Percentiles rank a stretch among this genome's conserved stretches.
These are phyloP conservation scores for Aspergillus candidus DNA, from an alignment of 2,329 filamentous ascomycete species.

Conservation along the genomic window DNA sequence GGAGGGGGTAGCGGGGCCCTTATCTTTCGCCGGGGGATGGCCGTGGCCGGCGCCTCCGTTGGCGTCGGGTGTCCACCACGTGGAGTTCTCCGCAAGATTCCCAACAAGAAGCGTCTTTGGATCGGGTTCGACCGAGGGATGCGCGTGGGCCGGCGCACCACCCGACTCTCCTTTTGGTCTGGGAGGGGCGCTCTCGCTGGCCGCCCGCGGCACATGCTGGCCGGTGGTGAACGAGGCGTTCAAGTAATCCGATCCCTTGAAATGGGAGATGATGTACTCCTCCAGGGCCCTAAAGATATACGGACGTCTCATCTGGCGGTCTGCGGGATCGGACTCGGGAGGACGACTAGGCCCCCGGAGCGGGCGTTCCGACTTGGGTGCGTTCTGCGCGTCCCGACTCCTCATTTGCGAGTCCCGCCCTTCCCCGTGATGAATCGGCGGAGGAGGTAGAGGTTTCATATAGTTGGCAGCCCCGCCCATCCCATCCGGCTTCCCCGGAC, in stretches of 20 bases:
- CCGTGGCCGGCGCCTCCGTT: conserved; percentile 28
- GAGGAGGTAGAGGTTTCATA: conserved; percentile 11
- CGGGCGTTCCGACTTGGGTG: conserved; percentile 16
- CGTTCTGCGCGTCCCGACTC: conserved; percentile 22
- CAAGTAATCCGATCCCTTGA: conserved; percentile 64
- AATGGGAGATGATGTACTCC: conserved; percentile 65
- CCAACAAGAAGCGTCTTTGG: conserved; percentile 68
- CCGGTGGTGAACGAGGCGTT: conserved; percentile 66
- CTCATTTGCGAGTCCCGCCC: conserved; percentile 17
- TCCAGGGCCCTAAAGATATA: conserved; percentile 69
- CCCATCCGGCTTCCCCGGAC: conserved; percentile 11
- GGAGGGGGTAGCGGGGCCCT: conserved; percentile 18
- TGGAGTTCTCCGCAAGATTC: conserved; percentile 72
- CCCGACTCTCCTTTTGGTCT: conserved; percentile 26
- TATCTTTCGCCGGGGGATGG: conserved; percentile 29
- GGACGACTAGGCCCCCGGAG: conserved; percentile 14
- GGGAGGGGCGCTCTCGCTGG: conserved; percentile 41
- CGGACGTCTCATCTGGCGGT: conserved; percentile 23
- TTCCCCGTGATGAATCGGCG: conserved; percentile 11
- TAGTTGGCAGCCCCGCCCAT: conserved; percentile 13
- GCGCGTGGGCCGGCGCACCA: conserved; percentile 25
- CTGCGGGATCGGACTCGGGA: conserved; percentile 34
- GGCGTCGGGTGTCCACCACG: conserved; percentile 69
- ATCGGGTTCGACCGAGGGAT: conserved; percentile 58
- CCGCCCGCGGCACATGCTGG: conserved; percentile 38